These are phyloP conservation scores for Bisporella sp. DNA, from an alignment of 2,329 filamentous ascomycete species.

Conservation along the genomic window DNA sequence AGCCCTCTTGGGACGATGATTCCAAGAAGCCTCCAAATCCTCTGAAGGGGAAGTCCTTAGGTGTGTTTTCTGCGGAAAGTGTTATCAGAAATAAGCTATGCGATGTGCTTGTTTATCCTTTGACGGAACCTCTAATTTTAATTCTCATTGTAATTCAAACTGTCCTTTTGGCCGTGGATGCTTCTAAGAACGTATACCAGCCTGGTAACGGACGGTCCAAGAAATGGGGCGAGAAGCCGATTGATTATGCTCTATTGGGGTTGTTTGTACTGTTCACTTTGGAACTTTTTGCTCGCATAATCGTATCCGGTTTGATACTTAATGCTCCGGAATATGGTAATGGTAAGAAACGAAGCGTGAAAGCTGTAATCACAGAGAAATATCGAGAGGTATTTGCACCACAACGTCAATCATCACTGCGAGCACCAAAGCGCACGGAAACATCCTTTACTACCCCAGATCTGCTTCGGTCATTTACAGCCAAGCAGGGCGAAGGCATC, in stretches of 20 bases:
- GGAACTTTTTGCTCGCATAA: slow-evolving; percentile 73
- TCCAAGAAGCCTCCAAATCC: slow-evolving; percentile 57
- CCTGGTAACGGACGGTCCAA: slow-evolving; percentile 43
- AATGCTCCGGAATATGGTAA: slow-evolving; percentile 92
- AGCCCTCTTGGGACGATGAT: slow-evolving; percentile 13
- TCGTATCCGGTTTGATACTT: slow-evolving; percentile 88
- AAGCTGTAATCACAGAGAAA: slow-evolving; percentile 67
- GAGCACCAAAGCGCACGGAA: slow-evolving; percentile 11
- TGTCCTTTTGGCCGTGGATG: slow-evolving; percentile 79
- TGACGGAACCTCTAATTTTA: slow-evolving; percentile 80
- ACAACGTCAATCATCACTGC: slow-evolving; percentile 48
- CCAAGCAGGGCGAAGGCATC: slow-evolving; percentile 54
- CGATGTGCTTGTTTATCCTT: slow-evolving; percentile 77
- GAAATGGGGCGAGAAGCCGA: slow-evolving; percentile 52
- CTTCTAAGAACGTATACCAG: slow-evolving; percentile 62
- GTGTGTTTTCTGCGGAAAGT: slow-evolving; percentile 76
- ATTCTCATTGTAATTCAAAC: slow-evolving; percentile 84
- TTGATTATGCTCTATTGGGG: slow-evolving; percentile 53
- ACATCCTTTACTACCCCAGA: slow-evolving; percentile 15
- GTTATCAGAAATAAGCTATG: slow-evolving; percentile 67
- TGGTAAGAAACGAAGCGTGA: slow-evolving; percentile 67
- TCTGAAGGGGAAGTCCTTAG: slow-evolving; percentile 76
- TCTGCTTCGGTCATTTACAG: slow-evolving; percentile 35
- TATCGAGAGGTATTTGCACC: slow-evolving; percentile 76
- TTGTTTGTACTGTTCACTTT: slow-evolving; percentile 88